Conservation (phyloP, 768 basidiomycete genomes). For the Rhodotorula kratochvilovae region DNA sequence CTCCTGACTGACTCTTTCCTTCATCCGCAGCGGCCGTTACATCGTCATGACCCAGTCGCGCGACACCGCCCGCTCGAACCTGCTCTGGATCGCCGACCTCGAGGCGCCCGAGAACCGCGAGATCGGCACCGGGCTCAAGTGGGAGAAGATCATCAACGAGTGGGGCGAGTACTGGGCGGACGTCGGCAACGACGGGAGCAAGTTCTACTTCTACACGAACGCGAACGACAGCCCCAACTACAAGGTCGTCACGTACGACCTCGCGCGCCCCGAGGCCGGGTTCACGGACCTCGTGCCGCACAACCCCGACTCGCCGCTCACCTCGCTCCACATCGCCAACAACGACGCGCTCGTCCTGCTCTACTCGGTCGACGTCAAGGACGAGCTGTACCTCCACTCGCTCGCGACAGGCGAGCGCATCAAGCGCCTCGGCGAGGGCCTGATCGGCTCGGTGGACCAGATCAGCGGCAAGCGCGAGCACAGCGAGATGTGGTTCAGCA, state of each 20-base stretch:
- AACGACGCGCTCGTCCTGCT: constrained; percentile 57
- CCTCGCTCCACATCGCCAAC: constrained; percentile 54
- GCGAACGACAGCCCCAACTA: constrained; percentile 36
- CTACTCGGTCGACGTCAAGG: constrained; percentile 74
- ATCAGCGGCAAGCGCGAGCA: constrained; percentile 55
- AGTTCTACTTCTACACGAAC: constrained; percentile 42
- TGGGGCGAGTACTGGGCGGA: constrained; percentile 59
- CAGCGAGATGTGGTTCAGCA: constrained; percentile 57
- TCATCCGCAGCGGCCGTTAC: constrained; percentile 36
- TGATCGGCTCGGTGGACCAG: constrained; percentile 63
- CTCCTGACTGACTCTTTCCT: too few species aligned
- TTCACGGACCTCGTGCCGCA: constrained; percentile 66
- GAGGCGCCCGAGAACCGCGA: constrained; percentile 46
- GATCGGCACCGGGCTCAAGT: constrained; percentile 63
- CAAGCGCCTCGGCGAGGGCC: constrained; percentile 59
- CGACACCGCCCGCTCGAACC: constrained; percentile 49
- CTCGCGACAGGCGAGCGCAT: constrained; percentile 55
- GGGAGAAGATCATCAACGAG: constrained; percentile 66
- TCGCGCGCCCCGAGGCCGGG: constrained; percentile 42
- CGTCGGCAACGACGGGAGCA: constrained; percentile 38
- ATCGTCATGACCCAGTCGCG: constrained; percentile 23
- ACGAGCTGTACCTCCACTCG: constrained; percentile 70
- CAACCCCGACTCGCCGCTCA: constrained; percentile 60
- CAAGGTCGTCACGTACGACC: constrained; percentile 36
- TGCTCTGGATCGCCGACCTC: constrained; percentile 69